Percentiles rank a stretch among this genome's conserved stretches.
Evolutionary conservation across 2,329 filamentous ascomycete species (phyloP).

Genomic region (Fusarium neocosmosporiellum): DNA sequence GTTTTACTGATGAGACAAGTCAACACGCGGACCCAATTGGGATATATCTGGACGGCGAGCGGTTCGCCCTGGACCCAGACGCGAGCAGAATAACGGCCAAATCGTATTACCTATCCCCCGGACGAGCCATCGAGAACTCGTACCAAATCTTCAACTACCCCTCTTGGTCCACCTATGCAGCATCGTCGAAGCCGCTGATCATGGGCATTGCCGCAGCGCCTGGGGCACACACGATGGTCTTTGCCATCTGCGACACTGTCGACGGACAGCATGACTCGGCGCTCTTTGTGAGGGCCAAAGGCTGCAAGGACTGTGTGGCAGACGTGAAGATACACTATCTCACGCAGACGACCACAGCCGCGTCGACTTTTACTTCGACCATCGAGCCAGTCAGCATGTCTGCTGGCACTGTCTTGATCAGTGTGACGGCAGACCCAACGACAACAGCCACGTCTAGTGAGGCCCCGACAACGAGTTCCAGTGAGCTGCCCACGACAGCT

Average conservation of each 20-base stretch:
- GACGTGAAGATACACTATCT: not conserved
- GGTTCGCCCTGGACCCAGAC: not conserved
- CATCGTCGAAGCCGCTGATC: not conserved
- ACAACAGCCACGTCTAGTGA: not conserved
- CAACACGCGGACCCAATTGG: not conserved
- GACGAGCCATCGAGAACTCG: not conserved
- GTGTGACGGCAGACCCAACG: not conserved
- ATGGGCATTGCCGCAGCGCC: not conserved
- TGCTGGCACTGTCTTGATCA: not conserved
- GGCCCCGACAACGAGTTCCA: not conserved
- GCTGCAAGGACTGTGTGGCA: not conserved
- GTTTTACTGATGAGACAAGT: not conserved
- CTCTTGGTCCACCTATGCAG: not conserved
- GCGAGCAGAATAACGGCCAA: not conserved
- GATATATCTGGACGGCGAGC: not conserved
- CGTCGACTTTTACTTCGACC: not conserved
- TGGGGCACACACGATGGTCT: conserved; percentile 2
- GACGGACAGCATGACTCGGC: not conserved
- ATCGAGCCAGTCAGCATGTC: not conserved
- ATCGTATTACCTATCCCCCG: not conserved
- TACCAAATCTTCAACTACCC: not conserved
- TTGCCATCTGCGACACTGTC: conserved; percentile 1
- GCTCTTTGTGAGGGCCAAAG: not conserved
- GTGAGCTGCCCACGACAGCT: not conserved
- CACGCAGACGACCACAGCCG: not conserved